Conservation (phyloP, 306 rosid species). For the Trifolium subterraneum region DNA sequence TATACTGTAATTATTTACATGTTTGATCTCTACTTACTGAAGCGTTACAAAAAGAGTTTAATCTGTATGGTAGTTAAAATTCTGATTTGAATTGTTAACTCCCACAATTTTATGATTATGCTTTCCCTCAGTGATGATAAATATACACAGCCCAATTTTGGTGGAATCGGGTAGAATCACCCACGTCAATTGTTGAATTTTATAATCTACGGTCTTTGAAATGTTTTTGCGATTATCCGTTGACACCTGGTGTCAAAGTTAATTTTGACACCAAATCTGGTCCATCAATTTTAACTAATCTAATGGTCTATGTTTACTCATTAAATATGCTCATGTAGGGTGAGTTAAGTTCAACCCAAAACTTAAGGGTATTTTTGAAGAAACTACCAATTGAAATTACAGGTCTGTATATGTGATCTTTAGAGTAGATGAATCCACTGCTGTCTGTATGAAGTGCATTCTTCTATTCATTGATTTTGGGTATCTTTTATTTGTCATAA, state of each 20-base stretch:
- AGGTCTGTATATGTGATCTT: conserved; percentile 6
- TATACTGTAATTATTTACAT: not conserved
- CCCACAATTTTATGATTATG: no score
- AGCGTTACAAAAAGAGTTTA: conserved; percentile 24
- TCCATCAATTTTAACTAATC: no score
- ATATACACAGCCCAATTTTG: no score
- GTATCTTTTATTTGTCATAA: conserved; percentile 13
- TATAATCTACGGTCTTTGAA: no score
- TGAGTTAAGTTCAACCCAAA: not conserved
- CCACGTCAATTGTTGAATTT: no score
- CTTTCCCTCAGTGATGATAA: no score
- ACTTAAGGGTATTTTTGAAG: not conserved
- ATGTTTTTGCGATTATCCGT: no score
- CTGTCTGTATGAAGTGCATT: conserved; percentile 22
- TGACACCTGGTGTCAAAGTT: no score
- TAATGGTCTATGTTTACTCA: no score
- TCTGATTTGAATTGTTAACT: no score
- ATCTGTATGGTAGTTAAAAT: not conserved
- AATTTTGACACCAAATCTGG: no score
- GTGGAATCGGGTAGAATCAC: no score
- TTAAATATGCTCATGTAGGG: not conserved
- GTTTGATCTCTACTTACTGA: conserved; percentile 22
- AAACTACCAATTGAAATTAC: conserved; percentile 1
- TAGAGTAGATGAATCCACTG: not conserved
- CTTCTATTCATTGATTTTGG: conserved; percentile 8